These are phyloP conservation scores for Rauvolfia tetraphylla DNA, from an alignment of 257 asterid species.

Conservation along the genomic window DNA sequence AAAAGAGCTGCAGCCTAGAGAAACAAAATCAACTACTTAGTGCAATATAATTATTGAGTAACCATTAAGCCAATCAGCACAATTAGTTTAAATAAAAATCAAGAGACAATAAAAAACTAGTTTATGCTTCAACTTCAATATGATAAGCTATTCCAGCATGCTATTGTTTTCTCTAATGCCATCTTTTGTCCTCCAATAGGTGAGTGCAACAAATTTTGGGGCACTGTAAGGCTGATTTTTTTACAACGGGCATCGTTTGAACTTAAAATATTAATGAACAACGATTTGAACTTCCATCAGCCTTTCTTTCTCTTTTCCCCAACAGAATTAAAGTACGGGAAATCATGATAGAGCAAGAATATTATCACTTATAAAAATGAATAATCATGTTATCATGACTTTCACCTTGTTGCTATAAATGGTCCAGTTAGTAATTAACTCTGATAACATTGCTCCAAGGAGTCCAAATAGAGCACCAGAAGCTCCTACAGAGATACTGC, in stretches of 20 bases:
- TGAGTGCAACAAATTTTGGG: neutral
- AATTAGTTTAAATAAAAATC: neutral
- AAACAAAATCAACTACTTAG: neutral
- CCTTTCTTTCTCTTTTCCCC: neutral
- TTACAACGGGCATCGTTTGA: neutral
- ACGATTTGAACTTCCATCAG: neutral
- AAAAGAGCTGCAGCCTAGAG: conserved; percentile 75
- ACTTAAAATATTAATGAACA: neutral
- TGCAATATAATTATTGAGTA: neutral
- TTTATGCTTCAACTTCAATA: neutral
- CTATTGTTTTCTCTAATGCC: neutral
- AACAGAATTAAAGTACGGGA: neutral
- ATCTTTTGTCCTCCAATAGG: neutral
- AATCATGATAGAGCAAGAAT: neutral
- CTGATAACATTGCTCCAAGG: conserved; percentile 96
- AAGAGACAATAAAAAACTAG: neutral
- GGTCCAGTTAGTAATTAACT: conserved; percentile 90
- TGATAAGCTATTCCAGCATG: neutral
- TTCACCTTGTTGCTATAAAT: conserved; percentile 87
- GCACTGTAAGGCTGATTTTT: neutral
- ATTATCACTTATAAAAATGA: neutral
- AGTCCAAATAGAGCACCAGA: conserved; percentile 99
- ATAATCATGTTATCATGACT: neutral
- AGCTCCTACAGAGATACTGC: conserved; percentile 91
- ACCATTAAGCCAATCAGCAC: neutral